These are phyloP conservation scores for Trichoderma atrobrunneum DNA, from an alignment of 2,329 filamentous ascomycete genomes.

Conservation along the genomic window DNA sequence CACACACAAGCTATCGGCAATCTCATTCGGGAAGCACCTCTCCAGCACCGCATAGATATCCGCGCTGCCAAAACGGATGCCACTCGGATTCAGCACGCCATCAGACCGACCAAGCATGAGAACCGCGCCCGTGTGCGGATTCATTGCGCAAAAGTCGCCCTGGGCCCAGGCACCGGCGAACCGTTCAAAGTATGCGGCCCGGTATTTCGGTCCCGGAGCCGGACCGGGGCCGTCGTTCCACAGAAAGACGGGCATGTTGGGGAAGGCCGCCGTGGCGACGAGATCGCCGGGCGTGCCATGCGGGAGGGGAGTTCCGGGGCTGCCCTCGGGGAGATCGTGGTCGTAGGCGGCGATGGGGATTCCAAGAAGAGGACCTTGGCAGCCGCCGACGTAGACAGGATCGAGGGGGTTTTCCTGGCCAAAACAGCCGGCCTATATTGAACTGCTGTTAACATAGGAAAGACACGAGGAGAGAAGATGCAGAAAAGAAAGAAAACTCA, in stretches of 20 bases:
- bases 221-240: slow-evolving; percentile 51
- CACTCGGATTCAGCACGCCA: slow-evolving; percentile 75
- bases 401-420: slow-evolving; percentile 64
- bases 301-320: slow-evolving; percentile 43
- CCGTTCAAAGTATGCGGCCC: slow-evolving; percentile 58
- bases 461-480: neutral
- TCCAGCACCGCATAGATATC: slow-evolving; percentile 78
- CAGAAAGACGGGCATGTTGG: slow-evolving; percentile 69
- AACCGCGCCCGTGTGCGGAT: slow-evolving; percentile 64
- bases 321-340: slow-evolving; percentile 50
- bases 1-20: slow-evolving; percentile 75
- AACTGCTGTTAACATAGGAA: neutral
- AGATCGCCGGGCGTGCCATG: slow-evolving; percentile 70
- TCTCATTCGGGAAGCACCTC: slow-evolving; percentile 56
- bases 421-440: slow-evolving; percentile 55
- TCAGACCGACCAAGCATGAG: slow-evolving; percentile 70
- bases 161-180: slow-evolving; percentile 75
- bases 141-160: slow-evolving; percentile 72
- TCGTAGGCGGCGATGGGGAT: slow-evolving; percentile 60
- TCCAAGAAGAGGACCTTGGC: slow-evolving; percentile 49
- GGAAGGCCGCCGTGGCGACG: slow-evolving; percentile 67
- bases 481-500: slow-evolving; percentile 33
- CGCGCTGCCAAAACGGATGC: slow-evolving; percentile 74
- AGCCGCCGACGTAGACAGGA: slow-evolving; percentile 60
- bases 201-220: slow-evolving; percentile 55